Percentiles rank a stretch among this genome's conserved stretches.
phyloP scores from a whole-genome alignment of 805 yeast genomes.

The Candida tallmaniae region DNA sequence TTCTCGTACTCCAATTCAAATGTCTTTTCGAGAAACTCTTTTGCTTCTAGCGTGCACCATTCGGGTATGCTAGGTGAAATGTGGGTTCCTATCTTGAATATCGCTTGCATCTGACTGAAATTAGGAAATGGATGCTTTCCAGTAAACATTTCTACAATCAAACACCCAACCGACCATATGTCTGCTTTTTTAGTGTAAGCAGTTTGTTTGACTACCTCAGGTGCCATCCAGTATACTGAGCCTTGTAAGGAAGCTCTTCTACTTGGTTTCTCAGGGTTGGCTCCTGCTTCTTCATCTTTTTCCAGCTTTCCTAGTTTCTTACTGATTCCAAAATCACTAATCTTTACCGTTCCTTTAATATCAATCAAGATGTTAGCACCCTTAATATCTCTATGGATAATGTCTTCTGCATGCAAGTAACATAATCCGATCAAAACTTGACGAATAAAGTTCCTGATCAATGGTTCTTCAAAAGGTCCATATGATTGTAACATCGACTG shows the following conservation, averaged over 20 bases:
- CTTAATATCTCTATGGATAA: slow-evolving; percentile 83
- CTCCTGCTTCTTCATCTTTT: slow-evolving; percentile 4
- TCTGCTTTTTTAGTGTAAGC: slow-evolving; percentile 91
- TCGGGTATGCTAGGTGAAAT: slow-evolving; percentile 77
- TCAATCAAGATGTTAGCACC: slow-evolving; percentile 85
- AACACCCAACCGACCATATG: slow-evolving; percentile 96
- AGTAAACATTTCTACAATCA: slow-evolving; percentile 91
- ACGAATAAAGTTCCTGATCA: slow-evolving; percentile 64
- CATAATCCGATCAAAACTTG: slow-evolving; percentile 74
- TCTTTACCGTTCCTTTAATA: slow-evolving; percentile 74
- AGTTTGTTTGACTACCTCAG: slow-evolving; percentile 93
- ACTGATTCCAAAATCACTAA: slow-evolving; percentile 84
- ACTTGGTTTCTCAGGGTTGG: slow-evolving; percentile 21
- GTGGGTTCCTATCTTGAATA: slow-evolving; percentile 87
- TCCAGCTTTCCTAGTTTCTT: slow-evolving; percentile 25
- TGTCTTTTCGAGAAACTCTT: slow-evolving; percentile 58
- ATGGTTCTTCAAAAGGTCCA: slow-evolving; percentile 77
- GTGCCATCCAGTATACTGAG: slow-evolving; percentile 98
- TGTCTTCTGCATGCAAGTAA: slow-evolving; percentile 69
- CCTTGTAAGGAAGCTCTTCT: slow-evolving; percentile 86
- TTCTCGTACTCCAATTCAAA: slow-evolving; percentile 71
- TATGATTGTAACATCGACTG: slow-evolving; percentile 66
- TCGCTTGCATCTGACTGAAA: slow-evolving; percentile 94
- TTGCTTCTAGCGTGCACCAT: slow-evolving; percentile 64
- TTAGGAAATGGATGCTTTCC: slow-evolving; percentile 96